Evolutionary conservation across 1,284 basidiomycete genomes (phyloP).

Genomic region (Marasmius oreades): DNA sequence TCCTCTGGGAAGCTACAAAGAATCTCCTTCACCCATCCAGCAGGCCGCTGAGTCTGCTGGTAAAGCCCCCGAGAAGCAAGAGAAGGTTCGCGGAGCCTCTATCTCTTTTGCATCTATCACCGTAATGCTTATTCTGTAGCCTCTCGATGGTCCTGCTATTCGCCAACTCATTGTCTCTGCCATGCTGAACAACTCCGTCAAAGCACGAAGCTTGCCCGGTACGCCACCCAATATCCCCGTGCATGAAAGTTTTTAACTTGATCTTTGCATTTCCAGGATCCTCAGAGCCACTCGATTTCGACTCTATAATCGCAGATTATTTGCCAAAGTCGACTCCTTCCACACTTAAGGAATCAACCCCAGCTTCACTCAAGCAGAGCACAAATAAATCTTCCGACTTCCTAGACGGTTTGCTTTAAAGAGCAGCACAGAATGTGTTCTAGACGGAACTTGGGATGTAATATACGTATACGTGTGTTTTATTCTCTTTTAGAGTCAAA

Average conservation of each 20-base stretch:
- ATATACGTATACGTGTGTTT: too few species aligned
- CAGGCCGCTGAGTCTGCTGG: slow-evolving; percentile 16
- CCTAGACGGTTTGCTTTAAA: slow-evolving; percentile 25
- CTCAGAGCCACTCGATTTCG: slow-evolving; percentile 49
- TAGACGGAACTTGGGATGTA: not conserved
- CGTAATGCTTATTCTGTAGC: slow-evolving; percentile 26
- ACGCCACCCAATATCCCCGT: slow-evolving; percentile 10
- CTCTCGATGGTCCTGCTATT: slow-evolving; percentile 68
- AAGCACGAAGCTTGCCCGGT: slow-evolving; percentile 46
- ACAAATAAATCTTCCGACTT: slow-evolving; percentile 20
- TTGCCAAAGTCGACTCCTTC: slow-evolving; percentile 33
- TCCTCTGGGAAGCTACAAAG: slow-evolving; percentile 72
- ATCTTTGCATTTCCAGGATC: slow-evolving; percentile 27
- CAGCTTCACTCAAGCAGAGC: slow-evolving; percentile 13
- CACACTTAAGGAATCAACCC: slow-evolving; percentile 9
- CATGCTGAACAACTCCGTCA: slow-evolving; percentile 60
- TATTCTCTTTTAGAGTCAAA: too few species aligned
- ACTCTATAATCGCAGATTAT: slow-evolving; percentile 71
- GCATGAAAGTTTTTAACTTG: slow-evolving; percentile 6
- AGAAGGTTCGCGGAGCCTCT: slow-evolving; percentile 28
- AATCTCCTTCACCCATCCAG: slow-evolving; percentile 31
- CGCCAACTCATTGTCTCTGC: slow-evolving; percentile 70
- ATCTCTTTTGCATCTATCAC: slow-evolving; percentile 17
- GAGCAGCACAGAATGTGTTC: not conserved
- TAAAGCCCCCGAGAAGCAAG: slow-evolving; percentile 30